Evolutionary conservation across 192 early-diverging fungal genomes (phyloP), one percentile per base, ranked within the genome.

Genomic region (Umbelopsis sp.): DNA sequence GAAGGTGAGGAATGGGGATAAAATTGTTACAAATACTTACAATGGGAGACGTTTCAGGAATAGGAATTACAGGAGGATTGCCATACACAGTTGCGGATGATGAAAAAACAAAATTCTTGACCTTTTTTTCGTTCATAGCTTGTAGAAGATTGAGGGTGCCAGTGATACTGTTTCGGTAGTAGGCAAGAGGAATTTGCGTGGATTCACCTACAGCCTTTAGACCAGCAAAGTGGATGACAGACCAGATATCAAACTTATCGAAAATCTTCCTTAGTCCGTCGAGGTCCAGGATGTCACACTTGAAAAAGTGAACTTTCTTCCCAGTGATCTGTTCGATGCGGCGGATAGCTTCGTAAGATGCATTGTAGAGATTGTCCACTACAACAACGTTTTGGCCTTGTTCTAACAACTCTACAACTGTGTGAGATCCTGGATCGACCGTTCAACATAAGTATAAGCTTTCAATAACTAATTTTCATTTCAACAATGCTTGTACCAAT

Each of bases 71-170:
- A 7, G 85, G 66, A 51, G 93, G 88, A 29, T 87, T 79, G 32
- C 93, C 92, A 80, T 95, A 98, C 41, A 98, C 87, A 29, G 96
- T 94, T 31, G 95, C 96, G 2, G 96, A 95, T 25, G 95, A 96
- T 24, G 95, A 96, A 72, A 97, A 97, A 65, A 97, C 92, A 79
- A 97, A 87, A 77, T 95, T 89, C 84, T 91, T 92, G 75, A 91
- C 88, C 53, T 87, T 85, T 80, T 87, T 82, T 78, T 89, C 83
- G 56, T 91, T 83, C 90, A 97, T 95, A 31, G 88, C 85, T 67
- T 94, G 91, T 12, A 97, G 75, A 32, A 97, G 80, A 34, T 84
- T 91, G 62, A 97, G 83, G 7, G 96, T 95, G 70, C 95, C 96
- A 10, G 88, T 86, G 38, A 97, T 88, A 77, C 96, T 97, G 86